Base-by-base conservation (phyloP, 1,139 yeast genomes). In the Geotrichum klebahnii region DNA sequence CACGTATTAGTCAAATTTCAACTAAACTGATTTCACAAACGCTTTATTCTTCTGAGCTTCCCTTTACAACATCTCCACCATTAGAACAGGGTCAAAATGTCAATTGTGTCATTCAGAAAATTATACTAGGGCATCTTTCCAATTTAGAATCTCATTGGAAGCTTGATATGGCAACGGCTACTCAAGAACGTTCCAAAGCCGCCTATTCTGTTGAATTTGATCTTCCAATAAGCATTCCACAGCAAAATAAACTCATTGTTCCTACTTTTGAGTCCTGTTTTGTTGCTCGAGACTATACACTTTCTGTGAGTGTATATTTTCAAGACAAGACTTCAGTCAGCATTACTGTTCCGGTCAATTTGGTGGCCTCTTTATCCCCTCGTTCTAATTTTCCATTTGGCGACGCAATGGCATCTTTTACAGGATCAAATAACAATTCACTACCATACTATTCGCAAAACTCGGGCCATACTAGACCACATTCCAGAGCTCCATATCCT, bases 251-350 rank as follows among this genome's bases (percentile, higher is more conserved):
- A 26, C 19, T 35, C 3, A 34, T 34, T 9, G 28, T 28, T 9
- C 46, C 46, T 3, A 43, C 40, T 8, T 43, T 43, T 34, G 46
- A 34, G 17, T 34, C 46, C 4, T 34, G 46, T 20, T n/a, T 43
- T 12, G 16, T 43, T 12, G 23, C 46, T 2, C 22, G 46, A 9
- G 31, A 36, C 20, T 43, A 43, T 29, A 34, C 40, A 5, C n/a
- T 43, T 16, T n/a, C 10, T n/a, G 23, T 43, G 10, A 34, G 26
- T 3, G 40, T 34, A 9, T 36, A 24, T 9, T 22, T 43, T 1
- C 34, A 24, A n/a, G 46, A 43, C 33, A 17, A 35, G 3, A 16
- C 40, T 8, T 12, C 28, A 16, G 16, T 43, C 3, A 10, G 28
- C 3, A 3, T 43, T 4, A 24, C 29, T 2, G 37, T 33, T 3